Conservation (phyloP, 2,329 filamentous ascomycete genomes). For the Arthrinium phaeospermum region DNA sequence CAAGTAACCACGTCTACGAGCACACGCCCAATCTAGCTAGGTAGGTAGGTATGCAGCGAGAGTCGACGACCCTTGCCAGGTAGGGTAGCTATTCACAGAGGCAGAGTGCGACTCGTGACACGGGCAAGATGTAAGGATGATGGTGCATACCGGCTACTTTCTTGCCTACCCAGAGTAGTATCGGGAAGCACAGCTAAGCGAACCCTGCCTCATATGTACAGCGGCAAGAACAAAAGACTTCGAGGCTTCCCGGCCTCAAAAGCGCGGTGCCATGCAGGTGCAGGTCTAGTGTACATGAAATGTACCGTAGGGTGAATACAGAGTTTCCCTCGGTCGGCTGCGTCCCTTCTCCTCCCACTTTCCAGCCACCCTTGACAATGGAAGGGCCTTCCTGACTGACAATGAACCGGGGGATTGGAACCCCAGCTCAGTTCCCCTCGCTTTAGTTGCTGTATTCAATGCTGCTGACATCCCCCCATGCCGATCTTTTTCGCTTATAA, state of each 20-base stretch:
- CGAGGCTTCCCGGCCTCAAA: not conserved
- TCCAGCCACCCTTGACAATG: conserved; percentile 9
- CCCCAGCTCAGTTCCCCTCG: not conserved
- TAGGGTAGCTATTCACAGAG: not conserved
- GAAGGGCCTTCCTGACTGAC: not conserved
- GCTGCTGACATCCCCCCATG: conserved; percentile 3
- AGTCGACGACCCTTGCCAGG: not conserved
- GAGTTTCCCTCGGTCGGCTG: conserved; percentile 16
- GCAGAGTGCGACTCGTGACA: conserved; percentile 14
- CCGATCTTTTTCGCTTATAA: not conserved
- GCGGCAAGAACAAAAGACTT: not conserved
- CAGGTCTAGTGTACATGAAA: conserved; percentile 13
- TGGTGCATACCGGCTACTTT: not conserved
- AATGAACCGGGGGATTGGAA: conserved; percentile 15
- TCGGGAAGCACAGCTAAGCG: not conserved
- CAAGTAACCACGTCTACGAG: not conserved
- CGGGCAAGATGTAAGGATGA: conserved; percentile 11
- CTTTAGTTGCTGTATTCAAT: not conserved
- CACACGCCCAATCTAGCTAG: not conserved
- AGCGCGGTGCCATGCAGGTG: not conserved
- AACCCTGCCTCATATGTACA: not conserved
- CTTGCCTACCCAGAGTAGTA: conserved; percentile 2
- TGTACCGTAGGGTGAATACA: conserved; percentile 15
- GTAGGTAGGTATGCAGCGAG: not conserved
- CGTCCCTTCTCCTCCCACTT: conserved; percentile 12